Percentiles rank a stretch among this genome's conserved stretches.
phyloP scores from a whole-genome alignment of 208 protist genomes.

The Trypanosoma cruzi region DNA sequence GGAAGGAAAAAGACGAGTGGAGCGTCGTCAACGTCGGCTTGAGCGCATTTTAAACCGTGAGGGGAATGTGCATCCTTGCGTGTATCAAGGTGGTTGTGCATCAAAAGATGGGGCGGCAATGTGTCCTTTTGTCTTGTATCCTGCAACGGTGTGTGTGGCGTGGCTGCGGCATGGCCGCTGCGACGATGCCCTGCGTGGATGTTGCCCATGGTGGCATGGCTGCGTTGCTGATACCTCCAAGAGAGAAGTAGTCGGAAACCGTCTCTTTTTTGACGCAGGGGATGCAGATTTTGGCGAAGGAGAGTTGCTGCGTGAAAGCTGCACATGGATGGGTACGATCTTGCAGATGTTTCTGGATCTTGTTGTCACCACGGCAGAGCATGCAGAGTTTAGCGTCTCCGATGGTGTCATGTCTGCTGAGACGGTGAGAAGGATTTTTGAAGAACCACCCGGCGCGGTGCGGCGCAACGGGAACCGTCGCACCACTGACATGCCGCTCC shows the following conservation, averaged over 20 bases:
- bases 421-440: slow-evolving; percentile 1
- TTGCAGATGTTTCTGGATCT: slow-evolving; percentile 43
- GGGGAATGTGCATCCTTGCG: slow-evolving; percentile 45
- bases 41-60: slow-evolving; percentile 19
- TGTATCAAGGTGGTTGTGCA: slow-evolving; percentile 45
- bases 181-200: slow-evolving; percentile 29
- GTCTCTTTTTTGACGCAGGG: slow-evolving; percentile 15
- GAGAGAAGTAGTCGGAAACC: slow-evolving; percentile 27
- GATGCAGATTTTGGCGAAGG: neutral
- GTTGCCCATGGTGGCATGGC: slow-evolving; percentile 61
- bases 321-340: slow-evolving; percentile 17
- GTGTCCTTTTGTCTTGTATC: slow-evolving; percentile 37
- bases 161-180: slow-evolving; percentile 47
- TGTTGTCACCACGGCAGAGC: slow-evolving; percentile 15
- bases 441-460: neutral
- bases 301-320: slow-evolving; percentile 12
- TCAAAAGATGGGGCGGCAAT: neutral
- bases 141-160: slow-evolving; percentile 36
- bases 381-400: neutral
- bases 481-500: neutral
- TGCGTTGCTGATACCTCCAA: slow-evolving; percentile 13
- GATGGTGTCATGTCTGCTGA: neutral
- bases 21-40: slow-evolving; percentile 28
- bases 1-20: slow-evolving; percentile 23
- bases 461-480: neutral